Evolutionary conservation across 2,329 filamentous ascomycete species (phyloP), one percentile per base, ranked within the genome.

Genomic region (Myriosclerotinia curreyana): DNA sequence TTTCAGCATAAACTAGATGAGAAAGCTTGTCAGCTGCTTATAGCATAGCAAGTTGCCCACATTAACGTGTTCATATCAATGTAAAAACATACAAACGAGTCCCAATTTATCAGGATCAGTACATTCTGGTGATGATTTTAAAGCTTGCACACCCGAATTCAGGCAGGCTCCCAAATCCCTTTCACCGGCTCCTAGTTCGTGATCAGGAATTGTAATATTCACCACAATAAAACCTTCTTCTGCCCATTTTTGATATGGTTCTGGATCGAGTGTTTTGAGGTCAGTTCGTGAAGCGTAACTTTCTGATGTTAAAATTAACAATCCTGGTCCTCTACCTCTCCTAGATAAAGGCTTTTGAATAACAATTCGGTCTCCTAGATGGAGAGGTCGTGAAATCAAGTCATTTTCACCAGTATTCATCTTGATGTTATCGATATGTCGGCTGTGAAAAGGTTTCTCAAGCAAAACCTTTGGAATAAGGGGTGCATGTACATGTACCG

Each of bases 161-260:
- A 63, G 68, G 38, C 2, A 51, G 51, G 12, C 36, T 58, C 31
- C 51, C 42, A 50, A 36, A 60, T 38, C 46, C 7, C 2, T 8
- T 38, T 46, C 25, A 44, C 31, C 40, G 38, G 60, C 17, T 36
- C 31, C 42, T 20, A 25, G 11, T 36, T 15, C 14, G 14, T 49
- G 28, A 36, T 55, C 40, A 22, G 31, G 40, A 20, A 46, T 15
- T 22, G 51, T 62, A 15, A 62, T 31, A 25, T 56, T 54, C 40
- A 56, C 53, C 17, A 59, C 73, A 1, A 73, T 69, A 65, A 73
- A 77, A 4, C 75, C 74, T 61, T 77, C 75, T 56, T 76, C 75
- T 9, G 76, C 75, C 75, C 75, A 77, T 70, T 77, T 77, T 52
- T 73, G 71, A 48, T 72, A 54, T 6, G 75, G 75, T n/a, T 67